phyloP scores from a whole-genome alignment of 257 asterid genomes.

The Osmanthus fragrans region DNA sequence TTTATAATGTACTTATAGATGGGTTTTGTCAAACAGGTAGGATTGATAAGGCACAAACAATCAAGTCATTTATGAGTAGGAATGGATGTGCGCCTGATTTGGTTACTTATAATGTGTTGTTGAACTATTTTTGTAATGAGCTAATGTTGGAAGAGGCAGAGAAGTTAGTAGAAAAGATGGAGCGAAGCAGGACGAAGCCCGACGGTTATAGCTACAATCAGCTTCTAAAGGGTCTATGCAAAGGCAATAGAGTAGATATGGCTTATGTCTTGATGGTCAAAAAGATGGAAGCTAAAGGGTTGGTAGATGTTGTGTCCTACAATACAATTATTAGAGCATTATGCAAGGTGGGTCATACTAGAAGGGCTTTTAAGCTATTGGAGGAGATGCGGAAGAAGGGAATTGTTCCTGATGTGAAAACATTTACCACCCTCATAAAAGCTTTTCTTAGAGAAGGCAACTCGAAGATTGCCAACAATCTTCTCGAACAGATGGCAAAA shows the following conservation, averaged over 20 bases:
- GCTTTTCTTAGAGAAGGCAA: slow-evolving; percentile 69
- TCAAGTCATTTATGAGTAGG: slow-evolving; percentile 73
- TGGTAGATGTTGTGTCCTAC: slow-evolving; percentile 80
- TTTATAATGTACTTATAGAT: slow-evolving; percentile 69
- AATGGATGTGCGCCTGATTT: slow-evolving; percentile 88
- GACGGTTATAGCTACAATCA: slow-evolving; percentile 82
- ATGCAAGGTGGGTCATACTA: slow-evolving; percentile 54
- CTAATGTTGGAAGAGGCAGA: slow-evolving; percentile 73
- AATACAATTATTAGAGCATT: slow-evolving; percentile 74
- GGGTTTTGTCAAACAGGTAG: slow-evolving; percentile 85
- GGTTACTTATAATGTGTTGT: slow-evolving; percentile 68
- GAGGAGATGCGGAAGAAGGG: slow-evolving; percentile 79
- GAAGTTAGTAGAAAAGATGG: slow-evolving; percentile 73
- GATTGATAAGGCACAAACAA: slow-evolving; percentile 82
- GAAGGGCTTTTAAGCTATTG: slow-evolving; percentile 61
- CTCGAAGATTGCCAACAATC: slow-evolving; percentile 53
- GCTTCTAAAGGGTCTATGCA: slow-evolving; percentile 84
- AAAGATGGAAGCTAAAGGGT: slow-evolving; percentile 75
- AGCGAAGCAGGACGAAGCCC: slow-evolving; percentile 59
- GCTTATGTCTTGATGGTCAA: slow-evolving; percentile 59
- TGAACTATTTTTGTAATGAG: slow-evolving; percentile 72
- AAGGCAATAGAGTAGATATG: slow-evolving; percentile 68
- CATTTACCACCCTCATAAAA: slow-evolving; percentile 76
- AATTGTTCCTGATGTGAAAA: slow-evolving; percentile 69
- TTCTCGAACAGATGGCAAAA: slow-evolving; percentile 71